Conservation (phyloP, 1,284 basidiomycete species). For the Boletus holoroseus region DNA sequence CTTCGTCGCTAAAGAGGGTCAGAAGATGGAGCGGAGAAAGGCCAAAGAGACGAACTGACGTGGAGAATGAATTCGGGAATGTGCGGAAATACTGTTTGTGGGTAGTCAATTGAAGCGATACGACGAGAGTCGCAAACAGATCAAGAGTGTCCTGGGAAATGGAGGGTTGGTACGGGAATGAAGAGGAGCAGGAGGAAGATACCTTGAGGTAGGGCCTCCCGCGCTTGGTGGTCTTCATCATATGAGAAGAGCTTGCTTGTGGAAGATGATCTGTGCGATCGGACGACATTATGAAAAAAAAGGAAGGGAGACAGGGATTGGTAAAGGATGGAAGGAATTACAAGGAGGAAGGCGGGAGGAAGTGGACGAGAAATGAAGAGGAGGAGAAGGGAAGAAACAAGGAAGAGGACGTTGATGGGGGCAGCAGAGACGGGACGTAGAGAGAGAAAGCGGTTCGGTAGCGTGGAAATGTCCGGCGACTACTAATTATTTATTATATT, state of each 20-base stretch:
- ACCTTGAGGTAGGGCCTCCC: constrained; percentile 93
- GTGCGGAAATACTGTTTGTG: constrained; percentile 96
- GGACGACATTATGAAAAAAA: constrained; percentile 35
- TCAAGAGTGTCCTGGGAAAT: constrained; percentile 88
- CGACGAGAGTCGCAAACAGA: constrained; percentile 94
- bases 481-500: constrained; percentile 27
- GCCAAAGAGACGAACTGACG: constrained; percentile 48
- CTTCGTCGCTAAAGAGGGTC: constrained; percentile 72
- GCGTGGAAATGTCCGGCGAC: constrained; percentile 21
- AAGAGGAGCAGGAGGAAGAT: constrained; percentile 7
- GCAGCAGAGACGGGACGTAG: constrained; percentile 12
- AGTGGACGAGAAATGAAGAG: constrained; percentile 24
- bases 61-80: constrained; percentile 93
- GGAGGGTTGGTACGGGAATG: not conserved
- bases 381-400: constrained; percentile 31
- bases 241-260: constrained; percentile 70
- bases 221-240: constrained; percentile 96
- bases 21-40: constrained; percentile 14
- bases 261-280: constrained; percentile 36
- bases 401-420: constrained; percentile 29
- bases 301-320: constrained; percentile 25
- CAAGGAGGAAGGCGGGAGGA: constrained; percentile 15
- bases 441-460: constrained; percentile 23
- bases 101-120: constrained; percentile 83
- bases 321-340: constrained; percentile 27